Evolutionary conservation across 257 asterid species (phyloP), one percentile per base, ranked within the genome.

Genomic region (Scutellaria minor): DNA sequence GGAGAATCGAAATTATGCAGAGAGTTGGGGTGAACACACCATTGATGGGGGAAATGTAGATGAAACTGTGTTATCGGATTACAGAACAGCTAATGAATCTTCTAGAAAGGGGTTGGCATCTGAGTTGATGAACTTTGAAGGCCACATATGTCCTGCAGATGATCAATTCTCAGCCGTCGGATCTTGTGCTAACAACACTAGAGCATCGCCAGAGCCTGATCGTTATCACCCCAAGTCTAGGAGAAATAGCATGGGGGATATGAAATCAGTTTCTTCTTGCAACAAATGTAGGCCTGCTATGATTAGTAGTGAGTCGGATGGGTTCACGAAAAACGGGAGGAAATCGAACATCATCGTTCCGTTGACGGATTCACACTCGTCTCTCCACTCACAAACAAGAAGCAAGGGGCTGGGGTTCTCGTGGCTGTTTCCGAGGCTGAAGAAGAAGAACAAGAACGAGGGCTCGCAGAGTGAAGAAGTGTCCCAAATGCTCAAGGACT

Each of bases 361-460:
- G 5, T 68, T 87, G 70, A 85, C 96, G 0, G 92, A 95, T 67
- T 84, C 93, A 0, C 96, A 89, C 73, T 79, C 91, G 7, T 89
- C 97, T 20, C 85, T 81, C 54, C 89, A 85, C 35, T 68, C 89
- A 0, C 90, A 90, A 11, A 81, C 87, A 0, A 85, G 72, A 65
- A 79, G 59, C 77, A 87, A 79, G 42, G 96, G 96, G 31, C 51
- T 83, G 47, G 84, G 75, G 18, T 70, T 91, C 0, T 88, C 96
- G 0, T 84, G 97, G 98, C 76, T 92, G 81, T 89, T 94, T 44
- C 96, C 95, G 7, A 80, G 77, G 75, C 76, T 92, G 1, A 92
- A 86, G 85, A 92, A 81, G 93, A 95, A 92, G 79, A 83, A 55
- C 86, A 89, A 88, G 81, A 74, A 70, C 58, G 84, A 72, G 15